These are phyloP conservation scores for Diaporthe caulivora DNA, from an alignment of 2,329 filamentous ascomycete species.

Conservation along the genomic window DNA sequence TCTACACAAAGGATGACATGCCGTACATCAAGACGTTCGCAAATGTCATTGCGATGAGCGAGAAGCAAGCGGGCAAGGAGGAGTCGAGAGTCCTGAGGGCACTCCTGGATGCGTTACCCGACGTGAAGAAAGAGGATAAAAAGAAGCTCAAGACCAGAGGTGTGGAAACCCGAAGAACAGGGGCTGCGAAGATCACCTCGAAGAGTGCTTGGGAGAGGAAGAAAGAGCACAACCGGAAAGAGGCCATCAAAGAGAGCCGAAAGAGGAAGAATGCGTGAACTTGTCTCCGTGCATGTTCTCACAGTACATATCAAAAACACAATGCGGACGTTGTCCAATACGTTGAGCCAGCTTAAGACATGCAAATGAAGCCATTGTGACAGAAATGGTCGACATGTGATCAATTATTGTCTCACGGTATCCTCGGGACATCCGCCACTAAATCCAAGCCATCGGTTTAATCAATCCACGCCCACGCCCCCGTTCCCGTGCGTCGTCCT, in stretches of 20 bases:
- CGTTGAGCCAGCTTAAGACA: neutral
- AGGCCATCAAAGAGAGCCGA: slow-evolving; percentile 73
- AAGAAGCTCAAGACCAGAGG: slow-evolving; percentile 83
- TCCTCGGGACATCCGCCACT: neutral
- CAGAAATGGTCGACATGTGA: neutral
- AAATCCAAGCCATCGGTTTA: too few relatives aligned
- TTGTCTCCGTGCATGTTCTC: neutral
- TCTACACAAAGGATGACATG: slow-evolving; percentile 96
- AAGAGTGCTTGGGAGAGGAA: slow-evolving; percentile 82
- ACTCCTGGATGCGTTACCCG: slow-evolving; percentile 88
- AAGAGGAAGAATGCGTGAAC: slow-evolving; percentile 56
- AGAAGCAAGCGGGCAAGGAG: slow-evolving; percentile 74
- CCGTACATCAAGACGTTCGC: slow-evolving; percentile 90
- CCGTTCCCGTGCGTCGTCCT: neutral
- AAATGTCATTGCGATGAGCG: slow-evolving; percentile 88
- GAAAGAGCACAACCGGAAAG: slow-evolving; percentile 74
- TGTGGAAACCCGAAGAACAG: slow-evolving; percentile 74
- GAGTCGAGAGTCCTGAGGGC: slow-evolving; percentile 80
- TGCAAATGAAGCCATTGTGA: neutral
- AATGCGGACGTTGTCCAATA: neutral
- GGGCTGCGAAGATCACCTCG: slow-evolving; percentile 78
- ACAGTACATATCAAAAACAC: neutral
- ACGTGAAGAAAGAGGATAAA: slow-evolving; percentile 85
- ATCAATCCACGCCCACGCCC: neutral
- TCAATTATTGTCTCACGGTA: neutral